These are phyloP conservation scores for Sporobolomyces pararoseus DNA, from an alignment of 768 basidiomycete genomes.

Conservation along the genomic window DNA sequence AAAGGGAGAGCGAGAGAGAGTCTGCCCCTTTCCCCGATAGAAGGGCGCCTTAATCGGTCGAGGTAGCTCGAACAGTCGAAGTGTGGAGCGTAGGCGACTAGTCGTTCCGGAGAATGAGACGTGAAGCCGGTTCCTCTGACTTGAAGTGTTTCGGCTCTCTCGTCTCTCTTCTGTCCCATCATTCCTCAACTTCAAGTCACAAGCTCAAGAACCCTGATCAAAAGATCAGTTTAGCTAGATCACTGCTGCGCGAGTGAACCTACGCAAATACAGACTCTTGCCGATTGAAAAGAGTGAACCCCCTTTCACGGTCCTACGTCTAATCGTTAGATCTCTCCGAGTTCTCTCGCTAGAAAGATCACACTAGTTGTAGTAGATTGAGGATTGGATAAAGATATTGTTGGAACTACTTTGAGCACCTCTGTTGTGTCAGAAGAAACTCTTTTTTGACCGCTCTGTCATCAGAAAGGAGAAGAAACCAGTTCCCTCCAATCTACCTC, in stretches of 20 bases:
- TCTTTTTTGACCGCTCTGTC: not conserved
- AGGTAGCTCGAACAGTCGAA: too few relatives aligned
- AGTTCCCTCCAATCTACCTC: too few relatives aligned
- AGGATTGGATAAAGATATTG: not conserved
- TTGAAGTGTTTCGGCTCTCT: too few relatives aligned
- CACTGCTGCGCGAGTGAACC: conserved; percentile 2
- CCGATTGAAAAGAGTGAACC: too few relatives aligned
- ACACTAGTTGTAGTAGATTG: not conserved
- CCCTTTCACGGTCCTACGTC: too few relatives aligned
- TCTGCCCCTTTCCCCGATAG: not conserved
- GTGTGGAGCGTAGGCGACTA: too few relatives aligned
- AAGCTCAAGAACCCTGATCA: too few relatives aligned
- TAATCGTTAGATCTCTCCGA: not conserved
- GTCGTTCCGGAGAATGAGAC: too few relatives aligned
- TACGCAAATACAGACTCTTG: too few relatives aligned
- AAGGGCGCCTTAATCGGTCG: not conserved
- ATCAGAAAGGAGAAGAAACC: too few relatives aligned
- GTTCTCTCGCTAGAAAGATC: not conserved
- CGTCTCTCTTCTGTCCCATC: not conserved
- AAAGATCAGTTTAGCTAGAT: too few relatives aligned
- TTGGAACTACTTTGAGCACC: not conserved
- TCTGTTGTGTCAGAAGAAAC: not conserved
- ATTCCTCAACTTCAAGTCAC: not conserved
- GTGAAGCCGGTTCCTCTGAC: too few relatives aligned
- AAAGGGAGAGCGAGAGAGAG: not conserved